Conservation (phyloP, 768 basidiomycete species). For the Kondoa malvinella region DNA sequence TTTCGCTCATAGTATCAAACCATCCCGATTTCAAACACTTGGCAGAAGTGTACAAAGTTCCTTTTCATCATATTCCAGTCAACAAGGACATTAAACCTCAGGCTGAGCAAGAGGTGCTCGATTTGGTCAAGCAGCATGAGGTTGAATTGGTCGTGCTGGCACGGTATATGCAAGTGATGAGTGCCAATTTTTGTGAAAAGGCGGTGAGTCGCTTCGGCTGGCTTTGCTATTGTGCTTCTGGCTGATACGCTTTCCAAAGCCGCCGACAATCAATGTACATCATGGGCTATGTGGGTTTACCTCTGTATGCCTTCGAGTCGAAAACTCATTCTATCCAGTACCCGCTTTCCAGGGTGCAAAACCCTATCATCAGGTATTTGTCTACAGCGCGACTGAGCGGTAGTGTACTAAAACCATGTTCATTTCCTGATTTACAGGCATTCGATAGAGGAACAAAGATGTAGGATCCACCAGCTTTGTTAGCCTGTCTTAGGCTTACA, state of each 20-base stretch:
- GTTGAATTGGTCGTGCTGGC: slow-evolving; percentile 5
- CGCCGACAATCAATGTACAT: not conserved
- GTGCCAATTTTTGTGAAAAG: not conserved
- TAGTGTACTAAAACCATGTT: no score
- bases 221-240: not conserved
- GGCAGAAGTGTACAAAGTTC: slow-evolving; percentile 4
- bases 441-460: not conserved
- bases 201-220: not conserved
- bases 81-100: not conserved
- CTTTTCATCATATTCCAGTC: slow-evolving; percentile 6
- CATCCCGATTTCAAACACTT: not conserved
- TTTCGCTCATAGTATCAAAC: slow-evolving; percentile 6
- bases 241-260: not conserved
- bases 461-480: not conserved
- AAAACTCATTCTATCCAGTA: not conserved
- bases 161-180: not conserved
- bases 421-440: no score
- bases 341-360: slow-evolving; percentile 6
- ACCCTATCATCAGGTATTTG: slow-evolving; percentile 11
- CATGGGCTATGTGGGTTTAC: not conserved
- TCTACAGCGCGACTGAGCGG: no score
- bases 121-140: not conserved
- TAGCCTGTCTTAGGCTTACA: not conserved
- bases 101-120: not conserved
- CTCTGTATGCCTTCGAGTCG: not conserved